These are phyloP conservation scores for Aspergillus carlsbadensis DNA, from an alignment of 495 filamentous ascomycete species.

Conservation along the genomic window DNA sequence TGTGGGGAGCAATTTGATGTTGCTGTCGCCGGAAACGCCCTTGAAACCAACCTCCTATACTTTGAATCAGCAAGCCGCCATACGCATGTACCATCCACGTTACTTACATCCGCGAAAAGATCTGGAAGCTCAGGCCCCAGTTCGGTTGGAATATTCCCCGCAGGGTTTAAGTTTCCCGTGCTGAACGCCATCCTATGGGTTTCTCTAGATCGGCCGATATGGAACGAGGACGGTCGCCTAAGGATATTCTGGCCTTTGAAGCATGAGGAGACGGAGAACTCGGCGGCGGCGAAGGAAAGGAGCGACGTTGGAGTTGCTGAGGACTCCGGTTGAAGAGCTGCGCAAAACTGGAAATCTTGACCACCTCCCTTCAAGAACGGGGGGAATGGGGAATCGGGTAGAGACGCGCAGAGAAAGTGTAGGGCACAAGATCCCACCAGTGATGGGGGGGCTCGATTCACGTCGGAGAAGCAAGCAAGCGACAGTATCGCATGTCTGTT, in stretches of 20 bases:
- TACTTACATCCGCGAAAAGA: conserved; percentile 47
- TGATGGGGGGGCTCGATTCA: neutral
- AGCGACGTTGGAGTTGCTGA: conserved; percentile 41
- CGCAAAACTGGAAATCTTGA: conserved; percentile 38
- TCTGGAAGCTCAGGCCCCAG: conserved; percentile 47
- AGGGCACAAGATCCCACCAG: neutral
- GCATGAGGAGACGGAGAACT: conserved; percentile 40
- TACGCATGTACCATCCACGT: neutral
- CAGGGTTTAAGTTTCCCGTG: conserved; percentile 40
- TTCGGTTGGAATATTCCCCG: conserved; percentile 31
- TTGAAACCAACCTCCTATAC: conserved; percentile 77
- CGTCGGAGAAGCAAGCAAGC: conserved; percentile 1
- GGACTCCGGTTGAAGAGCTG: conserved; percentile 44
- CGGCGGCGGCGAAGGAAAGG: conserved; percentile 34
- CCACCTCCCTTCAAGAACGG: conserved; percentile 27
- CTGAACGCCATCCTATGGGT: conserved; percentile 70
- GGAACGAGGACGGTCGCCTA: conserved; percentile 41
- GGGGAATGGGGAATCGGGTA: conserved; percentile 7
- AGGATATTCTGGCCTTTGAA: conserved; percentile 26
- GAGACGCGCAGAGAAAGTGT: conserved; percentile 5
- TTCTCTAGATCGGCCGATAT: conserved; percentile 39
- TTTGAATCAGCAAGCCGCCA: neutral
- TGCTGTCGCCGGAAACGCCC: conserved; percentile 74
- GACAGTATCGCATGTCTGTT: conserved; percentile 2
- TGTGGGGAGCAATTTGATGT: conserved; percentile 73